A percentile compares a stretch with the other conserved stretches of the same genome.
These are phyloP conservation scores for Davidsoniella australis DNA, from an alignment of 2,329 filamentous ascomycete genomes.

Conservation along the genomic window DNA sequence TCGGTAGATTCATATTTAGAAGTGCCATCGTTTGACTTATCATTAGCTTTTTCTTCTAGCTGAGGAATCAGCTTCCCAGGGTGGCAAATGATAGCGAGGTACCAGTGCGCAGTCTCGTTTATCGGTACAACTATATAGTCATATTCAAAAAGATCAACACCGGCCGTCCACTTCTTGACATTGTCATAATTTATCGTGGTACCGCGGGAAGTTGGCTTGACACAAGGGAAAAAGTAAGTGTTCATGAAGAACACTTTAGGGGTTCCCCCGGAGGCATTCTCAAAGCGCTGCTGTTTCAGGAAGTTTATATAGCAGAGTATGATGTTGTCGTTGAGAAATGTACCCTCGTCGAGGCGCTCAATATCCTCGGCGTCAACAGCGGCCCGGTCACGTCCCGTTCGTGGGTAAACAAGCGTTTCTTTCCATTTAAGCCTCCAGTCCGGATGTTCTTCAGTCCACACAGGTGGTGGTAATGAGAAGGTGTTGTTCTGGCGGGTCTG, in stretches of 20 bases:
- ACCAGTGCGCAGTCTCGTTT: constrained; percentile 81
- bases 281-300: constrained; percentile 41
- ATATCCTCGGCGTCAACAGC: constrained; percentile 59
- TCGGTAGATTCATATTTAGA: background rate
- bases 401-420: constrained; percentile 44
- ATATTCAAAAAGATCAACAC: constrained; percentile 65
- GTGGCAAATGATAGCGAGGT: constrained; percentile 88
- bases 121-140: constrained; percentile 88
- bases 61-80: constrained; percentile 41
- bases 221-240: constrained; percentile 72
- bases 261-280: constrained; percentile 30
- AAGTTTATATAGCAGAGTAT: constrained; percentile 76
- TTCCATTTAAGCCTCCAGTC: constrained; percentile 37
- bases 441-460: constrained; percentile 34
- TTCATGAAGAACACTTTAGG: constrained; percentile 74
- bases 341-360: constrained; percentile 58
- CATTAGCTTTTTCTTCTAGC: background rate
- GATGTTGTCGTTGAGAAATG: constrained; percentile 85
- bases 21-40: background rate
- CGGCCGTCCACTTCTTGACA: constrained; percentile 76
- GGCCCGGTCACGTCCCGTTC: constrained; percentile 39
- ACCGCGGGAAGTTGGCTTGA: constrained; percentile 38
- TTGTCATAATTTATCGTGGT: constrained; percentile 58
- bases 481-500: background rate
- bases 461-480: background rate